Evolutionary conservation across 2,329 filamentous ascomycete species (phyloP), one percentile per base, ranked within the genome.

Genomic region (Colletotrichum liaoningense): DNA sequence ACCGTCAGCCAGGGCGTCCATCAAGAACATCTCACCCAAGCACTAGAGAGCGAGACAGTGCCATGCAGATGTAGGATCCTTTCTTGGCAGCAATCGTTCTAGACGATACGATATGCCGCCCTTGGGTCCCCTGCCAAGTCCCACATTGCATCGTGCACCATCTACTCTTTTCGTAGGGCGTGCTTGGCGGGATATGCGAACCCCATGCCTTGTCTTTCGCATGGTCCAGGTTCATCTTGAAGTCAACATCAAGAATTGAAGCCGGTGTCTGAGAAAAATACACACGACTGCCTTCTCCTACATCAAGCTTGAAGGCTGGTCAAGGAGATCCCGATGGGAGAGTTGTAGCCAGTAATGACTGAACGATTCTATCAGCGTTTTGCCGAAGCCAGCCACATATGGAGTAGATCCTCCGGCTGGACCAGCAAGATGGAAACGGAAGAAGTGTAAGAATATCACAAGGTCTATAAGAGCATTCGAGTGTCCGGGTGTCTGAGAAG

Each of bases 61-160:
- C 55, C 63, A 38, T 38, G 55, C n/a, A 59, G 42, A 28, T 67
- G 64, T n/a, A 58, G 28, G 26, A 42, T 67, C 28, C 54, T 52
- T 19, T 33, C 64, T 26, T 67, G 69, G 57, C 46, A 73, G 52
- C 63, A 72, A 7, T 59, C 24, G 26, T 68, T 55, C 16, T 54
- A 63, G 5, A 69, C 4, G 14, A 46, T 42, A 33, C 7, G 30
- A n/a, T 24, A 19, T 5, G 22, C 26, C 12, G 22, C 38, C 9
- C 30, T 60, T 60, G 35, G 24, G 38, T 42, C 24, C 33, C 22
- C 24, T 26, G 33, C 22, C 22, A 24, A 28, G 22, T 28, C 58
- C 19, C 58, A 60, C 22, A n/a, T 49, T 49, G 42, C 42, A 19
- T 49, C 42, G 42, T 49, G 42, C 16, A 11, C 42, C 16, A n/a